A percentile compares a stretch with the other conserved stretches of the same genome.
Conservation (phyloP, 371 early-diverging fungal species). For the Actinomortierella ambigua region DNA sequence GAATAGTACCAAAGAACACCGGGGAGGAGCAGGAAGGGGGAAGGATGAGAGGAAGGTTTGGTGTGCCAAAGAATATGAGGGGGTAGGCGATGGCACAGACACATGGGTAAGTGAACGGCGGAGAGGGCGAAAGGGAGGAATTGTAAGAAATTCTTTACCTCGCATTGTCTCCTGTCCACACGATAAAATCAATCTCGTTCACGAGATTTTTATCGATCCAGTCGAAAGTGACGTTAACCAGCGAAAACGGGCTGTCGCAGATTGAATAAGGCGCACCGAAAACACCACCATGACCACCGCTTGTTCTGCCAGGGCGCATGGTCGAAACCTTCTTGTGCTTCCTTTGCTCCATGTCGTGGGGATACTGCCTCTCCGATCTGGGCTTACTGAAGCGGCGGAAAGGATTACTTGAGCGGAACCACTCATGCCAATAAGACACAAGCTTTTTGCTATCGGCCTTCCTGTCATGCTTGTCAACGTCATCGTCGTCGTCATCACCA, state of each 20-base stretch:
- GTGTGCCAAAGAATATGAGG: too few species aligned
- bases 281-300: conserved; percentile 46
- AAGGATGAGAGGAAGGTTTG: too few species aligned
- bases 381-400: background rate
- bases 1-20: too few species aligned
- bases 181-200: conserved; percentile 73
- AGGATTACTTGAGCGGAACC: background rate
- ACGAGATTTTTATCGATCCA: conserved; percentile 66
- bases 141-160: conserved; percentile 49
- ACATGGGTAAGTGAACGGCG: too few species aligned
- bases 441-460: conserved; percentile 9
- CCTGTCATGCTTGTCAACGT: too few species aligned
- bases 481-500: too few species aligned
- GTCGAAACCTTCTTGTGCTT: background rate
- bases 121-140: too few species aligned
- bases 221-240: conserved; percentile 72
- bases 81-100: too few species aligned
- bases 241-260: conserved; percentile 72
- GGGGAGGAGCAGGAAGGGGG: too few species aligned
- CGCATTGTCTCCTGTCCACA: conserved; percentile 84
- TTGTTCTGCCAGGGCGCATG: conserved; percentile 32
- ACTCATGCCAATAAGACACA: conserved; percentile 17
- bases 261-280: conserved; percentile 63
- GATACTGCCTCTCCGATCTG: background rate
- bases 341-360: background rate